These are phyloP conservation scores for Linnemannia schmuckeri DNA, from an alignment of 192 early-diverging fungal genomes.

Conservation along the genomic window DNA sequence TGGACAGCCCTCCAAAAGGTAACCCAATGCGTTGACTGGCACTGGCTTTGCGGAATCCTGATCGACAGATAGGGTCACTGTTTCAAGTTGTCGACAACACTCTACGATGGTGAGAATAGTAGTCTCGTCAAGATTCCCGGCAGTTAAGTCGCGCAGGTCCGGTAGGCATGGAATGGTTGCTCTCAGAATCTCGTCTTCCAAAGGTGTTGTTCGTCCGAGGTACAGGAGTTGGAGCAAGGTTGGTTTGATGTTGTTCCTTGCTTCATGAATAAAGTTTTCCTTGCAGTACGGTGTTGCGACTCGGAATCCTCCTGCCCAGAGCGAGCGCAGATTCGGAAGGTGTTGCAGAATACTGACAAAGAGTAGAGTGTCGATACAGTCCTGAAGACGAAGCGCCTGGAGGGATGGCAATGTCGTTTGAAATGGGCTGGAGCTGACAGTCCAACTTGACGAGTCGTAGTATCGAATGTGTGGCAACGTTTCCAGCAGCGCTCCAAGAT, in stretches of 20 bases:
- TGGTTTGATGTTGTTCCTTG: background rate
- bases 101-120: background rate
- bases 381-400: background rate
- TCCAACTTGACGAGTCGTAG: background rate
- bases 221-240: background rate
- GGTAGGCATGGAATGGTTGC: background rate
- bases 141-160: background rate
- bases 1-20: constrained; percentile 7
- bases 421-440: background rate
- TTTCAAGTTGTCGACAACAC: background rate
- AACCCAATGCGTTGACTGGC: background rate
- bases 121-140: background rate
- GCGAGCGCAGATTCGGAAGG: constrained; percentile 1
- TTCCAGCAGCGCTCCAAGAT: background rate
- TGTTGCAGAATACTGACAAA: background rate
- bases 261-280: background rate
- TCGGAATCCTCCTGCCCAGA: background rate
- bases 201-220: background rate
- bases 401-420: background rate
- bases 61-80: background rate
- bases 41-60: background rate
- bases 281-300: background rate
- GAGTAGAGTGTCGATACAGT: background rate
- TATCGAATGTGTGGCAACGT: background rate
- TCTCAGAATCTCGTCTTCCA: background rate